Percentiles rank a stretch among this genome's conserved stretches.
These are phyloP conservation scores for bread wheat (Triticum aestivum) DNA, from an alignment of 176 grass and related monocot genomes.

Conservation along the genomic window IWGSC_CS_RefSeq_v2.1 NC_057804.1:585888531-585889030, in stretches of 20 bases:
- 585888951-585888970: constrained; percentile 4
- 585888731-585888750: constrained; percentile 20
- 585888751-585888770: constrained; percentile 35
- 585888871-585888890: not conserved
- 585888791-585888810: constrained; percentile 22
- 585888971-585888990: not conserved
- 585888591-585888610: constrained; percentile 35
- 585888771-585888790: constrained; percentile 23
- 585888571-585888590: constrained; percentile 32
- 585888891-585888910: constrained; percentile 23
- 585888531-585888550: constrained; percentile 32
- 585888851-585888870: constrained; percentile 14
- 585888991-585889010: not conserved
- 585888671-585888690: constrained; percentile 41
- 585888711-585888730: constrained; percentile 5
- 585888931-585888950: constrained; percentile 6
- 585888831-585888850: constrained; percentile 4
- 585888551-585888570: constrained; percentile 24
- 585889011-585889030: constrained; percentile 14
- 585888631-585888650: constrained; percentile 36
- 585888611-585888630: constrained; percentile 23
- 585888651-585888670: constrained; percentile 26
- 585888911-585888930: constrained; percentile 23
- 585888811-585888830: not conserved
- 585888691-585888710: constrained; percentile 31